Evolutionary conservation across 1,284 basidiomycete species (phyloP).

Genomic region (Leccinum ponderosum): DNA sequence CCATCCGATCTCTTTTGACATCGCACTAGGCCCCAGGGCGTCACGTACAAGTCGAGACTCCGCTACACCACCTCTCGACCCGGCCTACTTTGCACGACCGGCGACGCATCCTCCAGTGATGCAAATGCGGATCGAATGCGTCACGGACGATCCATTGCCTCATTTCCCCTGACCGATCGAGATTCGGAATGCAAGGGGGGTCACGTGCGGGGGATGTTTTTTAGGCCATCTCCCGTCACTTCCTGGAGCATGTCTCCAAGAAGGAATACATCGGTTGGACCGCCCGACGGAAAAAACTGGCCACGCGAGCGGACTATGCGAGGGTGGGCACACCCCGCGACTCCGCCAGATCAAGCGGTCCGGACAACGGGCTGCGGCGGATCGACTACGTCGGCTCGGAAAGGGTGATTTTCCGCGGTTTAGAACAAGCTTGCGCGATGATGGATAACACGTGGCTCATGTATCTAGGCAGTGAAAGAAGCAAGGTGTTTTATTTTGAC

Average conservation of each 20-base stretch:
- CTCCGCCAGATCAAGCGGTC: slow-evolving; percentile 2
- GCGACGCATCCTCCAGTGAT: slow-evolving; percentile 61
- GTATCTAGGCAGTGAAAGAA: slow-evolving; percentile 17
- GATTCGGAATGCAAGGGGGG: slow-evolving; percentile 45
- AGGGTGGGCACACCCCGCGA: slow-evolving; percentile 24
- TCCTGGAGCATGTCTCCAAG: slow-evolving; percentile 42
- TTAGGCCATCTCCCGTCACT: slow-evolving; percentile 44
- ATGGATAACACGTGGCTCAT: slow-evolving; percentile 51
- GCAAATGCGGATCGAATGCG: slow-evolving; percentile 50
- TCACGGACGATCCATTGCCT: slow-evolving; percentile 49
- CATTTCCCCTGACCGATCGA: slow-evolving; percentile 55
- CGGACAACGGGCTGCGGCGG: slow-evolving; percentile 43
- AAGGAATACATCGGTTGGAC: slow-evolving; percentile 46
- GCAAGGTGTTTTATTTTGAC: not conserved
- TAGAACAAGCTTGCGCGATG: slow-evolving; percentile 46
- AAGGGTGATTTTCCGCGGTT: slow-evolving; percentile 51
- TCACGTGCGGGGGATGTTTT: slow-evolving; percentile 54
- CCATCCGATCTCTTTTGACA: slow-evolving; percentile 49
- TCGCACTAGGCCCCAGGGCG: slow-evolving; percentile 31
- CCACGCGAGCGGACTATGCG: slow-evolving; percentile 30
- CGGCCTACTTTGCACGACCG: slow-evolving; percentile 50
- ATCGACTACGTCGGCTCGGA: slow-evolving; percentile 52
- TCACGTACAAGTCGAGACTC: not conserved
- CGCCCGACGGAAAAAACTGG: slow-evolving; percentile 31
- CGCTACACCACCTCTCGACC: slow-evolving; percentile 28